Base-by-base conservation (phyloP, 192 early-diverging fungal genomes). In the Funneliformis geosporum region DNA sequence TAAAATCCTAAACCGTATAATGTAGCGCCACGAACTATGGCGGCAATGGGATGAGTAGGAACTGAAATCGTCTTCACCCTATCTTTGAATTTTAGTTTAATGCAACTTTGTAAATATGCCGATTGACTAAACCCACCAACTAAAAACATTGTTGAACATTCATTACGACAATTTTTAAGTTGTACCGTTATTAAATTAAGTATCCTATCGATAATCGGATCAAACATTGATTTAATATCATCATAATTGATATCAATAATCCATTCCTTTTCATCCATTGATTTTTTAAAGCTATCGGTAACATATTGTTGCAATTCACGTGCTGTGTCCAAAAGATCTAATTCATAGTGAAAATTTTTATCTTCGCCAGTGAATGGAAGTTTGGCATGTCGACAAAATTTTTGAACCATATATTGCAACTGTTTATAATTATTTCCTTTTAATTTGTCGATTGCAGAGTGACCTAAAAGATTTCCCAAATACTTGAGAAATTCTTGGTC, bases 41-140 rank as follows among this genome's bases (percentile, higher is more conserved):
- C 89, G 40, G 88, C 66, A 60, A 88, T 87, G 59, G 86, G 84
- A 68, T 86, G 85, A 62, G 87, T 86, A 18, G 89, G 89, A 62
- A 86, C 85, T 46, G 84, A 84, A 42, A 90, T 84, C 42, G 87
- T 50, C n/a, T 83, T 82, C 6, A 88, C 85, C 39, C 85, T 85
- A 60, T 8, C 60, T 40, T 83, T 80, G 79, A 90, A 88, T 70
- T 88, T 83, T 62, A 88, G 77, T 65, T 86, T 85, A 18, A 88
- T 84, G 73, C 87, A 81, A 76, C 87, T 86, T 76, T 85, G 86
- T 11, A 90, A 80, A 55, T 90, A 90, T 70, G 84, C 86, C 39
- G 89, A 90, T 0, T 86, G 84, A 18, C 86, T 86, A 71, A 90
- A 90, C 8, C 89, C 89, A 81, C 89, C 89, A 55, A 90, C 89